Base-by-base conservation (phyloP, 352 stramenopile species). In the Globisporangium acanthophoron region DNA sequence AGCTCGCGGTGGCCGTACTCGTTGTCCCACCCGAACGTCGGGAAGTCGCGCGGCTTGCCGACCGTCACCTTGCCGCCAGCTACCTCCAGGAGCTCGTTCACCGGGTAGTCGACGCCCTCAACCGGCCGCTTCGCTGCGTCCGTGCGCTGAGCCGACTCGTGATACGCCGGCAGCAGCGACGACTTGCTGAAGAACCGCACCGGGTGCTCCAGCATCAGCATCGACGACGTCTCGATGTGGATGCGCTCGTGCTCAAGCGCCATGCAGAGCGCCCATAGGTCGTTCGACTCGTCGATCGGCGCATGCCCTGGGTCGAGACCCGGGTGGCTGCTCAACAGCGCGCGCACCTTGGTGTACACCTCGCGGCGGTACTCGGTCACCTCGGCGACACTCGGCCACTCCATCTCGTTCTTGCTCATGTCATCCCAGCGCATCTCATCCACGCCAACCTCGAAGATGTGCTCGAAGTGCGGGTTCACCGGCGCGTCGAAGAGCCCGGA, bases 401-500 rank as follows among this genome's bases (percentile, higher is more conserved):
- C 52, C 92, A 97, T 89, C 55, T 97, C 90, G 69, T 98, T 98
- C 76, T 98, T 98, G 64, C 85, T 93, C 89, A 99, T 98, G 71
- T 99, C 96, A 70, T 99, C 96, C 96, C 96, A 99, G 33, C 93
- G 82, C 96, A 99, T 99, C 69, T 99, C 96, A 66, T 99, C 96
- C 16, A 99, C 96, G 54, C 96, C 96, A 46, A 98, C 93, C 65
- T 98, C 95, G 59, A 98, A 98, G 55, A 99, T 83, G 47, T 94
- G 87, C 74, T 99, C 95, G 62, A 97, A 98, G 68, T 97, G 88
- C 3, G 88, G 63, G 61, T 98, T 96, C 40, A 98, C 80, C 7
- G 91, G 84, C 51, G 85, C 81, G 1, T 71, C 48, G 20, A 98
- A 67, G 20, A 98, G 84, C 0, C 92, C 93, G 27, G 91, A 82